A percentile compares a stretch with the other conserved stretches of the same genome.
Evolutionary conservation across 1,284 basidiomycete genomes (phyloP).

Genomic region (Volvariella surrecta): DNA sequence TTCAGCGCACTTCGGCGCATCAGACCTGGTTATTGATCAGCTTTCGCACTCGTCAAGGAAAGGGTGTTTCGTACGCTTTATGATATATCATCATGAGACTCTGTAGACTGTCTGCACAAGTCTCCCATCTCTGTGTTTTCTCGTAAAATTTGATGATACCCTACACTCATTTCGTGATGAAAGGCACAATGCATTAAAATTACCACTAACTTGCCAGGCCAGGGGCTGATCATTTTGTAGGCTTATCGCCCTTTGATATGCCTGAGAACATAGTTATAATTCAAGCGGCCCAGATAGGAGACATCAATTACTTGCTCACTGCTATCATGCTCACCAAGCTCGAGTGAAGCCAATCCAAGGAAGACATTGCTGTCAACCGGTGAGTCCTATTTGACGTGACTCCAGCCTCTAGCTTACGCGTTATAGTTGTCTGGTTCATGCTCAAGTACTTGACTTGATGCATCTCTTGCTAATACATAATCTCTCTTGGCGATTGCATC

Average conservation of each 20-base stretch:
- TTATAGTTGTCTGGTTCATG: conserved; percentile 75
- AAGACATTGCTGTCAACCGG: conserved; percentile 64
- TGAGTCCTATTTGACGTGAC: conserved; percentile 2
- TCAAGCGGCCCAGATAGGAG: neutral
- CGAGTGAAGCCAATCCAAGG: conserved; percentile 68
- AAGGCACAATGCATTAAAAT: neutral
- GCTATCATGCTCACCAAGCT: conserved; percentile 59
- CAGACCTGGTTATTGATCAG: conserved; percentile 39
- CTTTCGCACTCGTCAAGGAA: neutral
- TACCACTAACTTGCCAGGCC: conserved; percentile 65
- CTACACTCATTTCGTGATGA: conserved; percentile 23
- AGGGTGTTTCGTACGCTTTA: conserved; percentile 37
- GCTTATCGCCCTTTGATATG: conserved; percentile 68
- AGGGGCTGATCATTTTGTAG: conserved; percentile 55
- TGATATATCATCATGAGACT: conserved; percentile 45
- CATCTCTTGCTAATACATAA: conserved; percentile 59
- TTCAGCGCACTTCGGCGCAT: conserved; percentile 76
- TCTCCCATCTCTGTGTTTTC: conserved; percentile 50
- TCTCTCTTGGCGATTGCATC: conserved; percentile 74
- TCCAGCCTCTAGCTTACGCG: conserved; percentile 46
- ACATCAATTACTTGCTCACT: conserved; percentile 72
- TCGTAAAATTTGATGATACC: conserved; percentile 75
- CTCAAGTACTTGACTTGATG: conserved; percentile 56
- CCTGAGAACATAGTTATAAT: conserved; percentile 31
- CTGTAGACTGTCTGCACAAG: conserved; percentile 46